Conservation (phyloP, 441 rosid genomes). For the Geranium incanum region DNA sequence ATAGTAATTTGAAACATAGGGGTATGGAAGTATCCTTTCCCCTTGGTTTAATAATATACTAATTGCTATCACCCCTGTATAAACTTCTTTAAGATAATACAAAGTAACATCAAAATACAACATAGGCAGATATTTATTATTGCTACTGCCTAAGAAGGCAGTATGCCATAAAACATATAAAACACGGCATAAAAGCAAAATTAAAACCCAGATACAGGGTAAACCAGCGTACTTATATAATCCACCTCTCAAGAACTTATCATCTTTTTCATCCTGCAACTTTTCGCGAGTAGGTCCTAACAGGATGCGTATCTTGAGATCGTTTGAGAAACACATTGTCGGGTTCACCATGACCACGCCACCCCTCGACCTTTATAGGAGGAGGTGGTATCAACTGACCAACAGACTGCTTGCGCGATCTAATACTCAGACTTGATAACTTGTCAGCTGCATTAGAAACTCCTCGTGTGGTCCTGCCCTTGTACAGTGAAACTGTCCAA, state of each 20-base stretch:
- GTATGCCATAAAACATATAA: no score
- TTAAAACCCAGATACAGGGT: no score
- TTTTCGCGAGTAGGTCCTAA: conserved; percentile 43
- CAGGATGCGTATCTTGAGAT: conserved; percentile 40
- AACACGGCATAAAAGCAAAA: no score
- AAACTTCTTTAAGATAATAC: no score
- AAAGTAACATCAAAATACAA: no score
- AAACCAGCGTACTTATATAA: neutral
- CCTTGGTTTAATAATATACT: no score
- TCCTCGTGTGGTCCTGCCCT: conserved; percentile 33
- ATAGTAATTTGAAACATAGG: no score
- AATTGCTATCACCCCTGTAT: no score
- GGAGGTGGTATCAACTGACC: conserved; percentile 35
- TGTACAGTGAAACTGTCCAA: conserved; percentile 33
- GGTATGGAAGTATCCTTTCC: no score
- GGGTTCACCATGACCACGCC: conserved; percentile 47
- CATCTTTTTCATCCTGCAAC: conserved; percentile 41
- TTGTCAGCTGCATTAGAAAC: conserved; percentile 45
- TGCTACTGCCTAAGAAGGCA: no score
- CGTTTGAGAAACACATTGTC: conserved; percentile 47
- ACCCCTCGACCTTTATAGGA: conserved; percentile 70
- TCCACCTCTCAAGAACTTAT: neutral
- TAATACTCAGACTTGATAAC: conserved; percentile 41
- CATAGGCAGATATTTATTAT: no score
- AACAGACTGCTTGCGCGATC: conserved; percentile 38